Base-by-base conservation (phyloP, 208 protist genomes). In the Trypanosoma caninum region DNA sequence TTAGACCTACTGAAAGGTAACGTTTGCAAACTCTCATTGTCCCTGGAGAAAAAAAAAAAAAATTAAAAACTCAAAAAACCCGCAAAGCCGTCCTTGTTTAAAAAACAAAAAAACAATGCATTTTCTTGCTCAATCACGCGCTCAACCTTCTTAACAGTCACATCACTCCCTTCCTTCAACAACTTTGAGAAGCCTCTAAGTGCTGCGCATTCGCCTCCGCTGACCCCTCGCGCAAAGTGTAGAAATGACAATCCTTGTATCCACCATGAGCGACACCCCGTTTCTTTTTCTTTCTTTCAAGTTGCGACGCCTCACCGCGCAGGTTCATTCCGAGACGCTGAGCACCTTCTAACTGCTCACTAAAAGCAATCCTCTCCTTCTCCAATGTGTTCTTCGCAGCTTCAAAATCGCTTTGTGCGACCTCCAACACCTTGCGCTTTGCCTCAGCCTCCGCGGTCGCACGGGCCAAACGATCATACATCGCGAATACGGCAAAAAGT, bases 401-500 rank as follows among this genome's bases (percentile, higher is more conserved):
- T 27, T 46, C 44, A 40, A 59, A 50, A 35, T 72, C 61, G 23
- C 33, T 41, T 40, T 59, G 45, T n/a, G 58, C 74, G 9, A 61
- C 60, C n/a, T 72, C 65, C 28, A 70, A 20, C 2, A 37, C 42
- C 1, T 6, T 54, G 14, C 69, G 67, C 44, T 69, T 71, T 18
- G 52, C 62, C 52, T 74, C 64, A 13, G 71, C 38, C 44, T 68
- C 60, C 18, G 65, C 58, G 20, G 59, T 40, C 1, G 47, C 51
- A 13, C 37, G 55, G 16, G 65, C 50, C 20, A 83, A 59, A 10
- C 46, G 31, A 18, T 83, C 65, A 50, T 76, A 76, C 10, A 34
- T 18, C 7, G 47, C 55, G 35, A 83, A 68, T 8, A 77, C 57
- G 11, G 34, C 50, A 20, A 48, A 23, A 20, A 72, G 38, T 41